These are phyloP conservation scores for Trametes meyenii DNA, from an alignment of 768 basidiomycete genomes.

Conservation along the genomic window DNA sequence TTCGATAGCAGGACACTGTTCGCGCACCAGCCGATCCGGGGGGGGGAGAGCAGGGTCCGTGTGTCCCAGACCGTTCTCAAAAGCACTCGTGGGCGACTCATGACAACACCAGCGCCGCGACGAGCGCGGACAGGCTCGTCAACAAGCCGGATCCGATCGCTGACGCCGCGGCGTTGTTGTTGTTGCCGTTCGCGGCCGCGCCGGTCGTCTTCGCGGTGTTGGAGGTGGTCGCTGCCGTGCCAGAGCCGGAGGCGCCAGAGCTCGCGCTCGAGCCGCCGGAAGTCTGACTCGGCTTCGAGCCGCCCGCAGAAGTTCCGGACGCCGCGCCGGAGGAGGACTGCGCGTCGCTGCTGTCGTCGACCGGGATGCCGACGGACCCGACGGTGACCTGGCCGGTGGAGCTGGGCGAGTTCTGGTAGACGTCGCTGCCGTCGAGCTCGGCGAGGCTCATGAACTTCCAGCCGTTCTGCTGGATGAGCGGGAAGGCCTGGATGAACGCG, in stretches of 20 bases:
- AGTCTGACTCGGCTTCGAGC: background rate
- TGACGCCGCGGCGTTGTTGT: constrained; percentile 11
- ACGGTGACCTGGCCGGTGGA: constrained; percentile 11
- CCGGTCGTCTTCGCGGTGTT: background rate
- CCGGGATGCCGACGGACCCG: background rate
- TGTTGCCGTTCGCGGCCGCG: background rate
- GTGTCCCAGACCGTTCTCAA: background rate
- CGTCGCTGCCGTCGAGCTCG: constrained; percentile 28
- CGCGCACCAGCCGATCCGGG: constrained; percentile 1
- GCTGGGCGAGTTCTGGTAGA: constrained; percentile 28
- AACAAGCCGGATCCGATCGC: constrained; percentile 4
- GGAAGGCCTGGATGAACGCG: constrained; percentile 69
- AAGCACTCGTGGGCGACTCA: background rate
- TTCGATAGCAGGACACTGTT: constrained; percentile 12
- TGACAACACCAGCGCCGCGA: constrained; percentile 18
- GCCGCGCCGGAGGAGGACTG: constrained; percentile 3
- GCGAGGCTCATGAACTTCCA: constrained; percentile 72
- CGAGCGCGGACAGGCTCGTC: constrained; percentile 6
- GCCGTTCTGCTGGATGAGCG: constrained; percentile 62
- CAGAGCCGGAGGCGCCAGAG: no score
- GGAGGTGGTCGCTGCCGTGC: background rate
- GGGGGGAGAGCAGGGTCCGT: background rate
- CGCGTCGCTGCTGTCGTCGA: background rate
- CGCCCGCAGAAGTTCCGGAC: background rate
- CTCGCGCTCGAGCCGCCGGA: no score